phyloP scores from a whole-genome alignment of 495 filamentous ascomycete genomes.

The Rostrohypoxylon terebratum region DNA sequence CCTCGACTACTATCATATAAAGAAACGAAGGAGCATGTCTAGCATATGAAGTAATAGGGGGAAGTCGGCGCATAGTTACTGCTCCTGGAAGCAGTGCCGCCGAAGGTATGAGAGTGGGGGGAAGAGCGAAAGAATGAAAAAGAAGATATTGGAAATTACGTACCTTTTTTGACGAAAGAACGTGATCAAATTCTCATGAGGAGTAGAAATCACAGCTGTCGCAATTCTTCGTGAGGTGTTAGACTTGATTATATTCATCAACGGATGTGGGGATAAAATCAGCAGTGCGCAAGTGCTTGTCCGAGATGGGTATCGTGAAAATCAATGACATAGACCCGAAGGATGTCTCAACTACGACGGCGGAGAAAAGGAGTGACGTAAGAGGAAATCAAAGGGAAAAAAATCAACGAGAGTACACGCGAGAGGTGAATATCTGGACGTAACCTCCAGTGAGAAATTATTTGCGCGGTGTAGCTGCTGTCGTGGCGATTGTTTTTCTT shows the following conservation, averaged over 20 bases:
- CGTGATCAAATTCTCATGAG: constrained; percentile 16
- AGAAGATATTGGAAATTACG: constrained; percentile 6
- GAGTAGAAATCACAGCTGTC: neutral
- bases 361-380: neutral
- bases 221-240: neutral
- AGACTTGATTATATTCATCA: neutral
- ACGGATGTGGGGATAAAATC: neutral
- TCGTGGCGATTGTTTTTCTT: neutral
- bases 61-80: neutral
- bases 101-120: neutral
- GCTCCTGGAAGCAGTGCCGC: neutral
- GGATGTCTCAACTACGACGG: neutral
- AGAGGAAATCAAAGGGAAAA: neutral
- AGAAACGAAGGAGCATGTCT: neutral
- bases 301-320: constrained; percentile 2
- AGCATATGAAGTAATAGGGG: neutral
- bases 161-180: constrained; percentile 25
- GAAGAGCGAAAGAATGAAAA: neutral
- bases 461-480: neutral
- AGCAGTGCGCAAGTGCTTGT: neutral
- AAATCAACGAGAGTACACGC: constrained; percentile 1
- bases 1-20: too few relatives aligned
- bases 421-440: neutral
- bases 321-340: neutral
- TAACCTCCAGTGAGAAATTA: neutral